A percentile compares a stretch with the other conserved stretches of the same genome.
Evolutionary conservation across 2,329 filamentous ascomycete species (phyloP).

Genomic region (Cryphonectria radicalis): DNA sequence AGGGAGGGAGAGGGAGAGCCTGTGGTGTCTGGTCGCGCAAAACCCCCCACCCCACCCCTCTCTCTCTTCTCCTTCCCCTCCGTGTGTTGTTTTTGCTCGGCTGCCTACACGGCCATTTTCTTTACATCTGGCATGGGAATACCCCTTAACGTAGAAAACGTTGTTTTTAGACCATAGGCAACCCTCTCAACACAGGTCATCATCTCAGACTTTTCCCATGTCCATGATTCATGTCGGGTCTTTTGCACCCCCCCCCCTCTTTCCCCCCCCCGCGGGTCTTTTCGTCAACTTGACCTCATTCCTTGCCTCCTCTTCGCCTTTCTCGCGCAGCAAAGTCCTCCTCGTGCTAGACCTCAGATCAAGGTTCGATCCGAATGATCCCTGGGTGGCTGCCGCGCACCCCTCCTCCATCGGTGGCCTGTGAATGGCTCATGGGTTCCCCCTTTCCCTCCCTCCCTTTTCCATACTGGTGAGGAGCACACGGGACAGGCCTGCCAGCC

Average conservation of each 20-base stretch:
- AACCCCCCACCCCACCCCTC: too few relatives aligned
- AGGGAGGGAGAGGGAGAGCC: not conserved
- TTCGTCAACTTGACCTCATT: constrained; percentile 4
- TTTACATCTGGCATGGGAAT: constrained; percentile 1
- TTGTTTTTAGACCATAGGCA: constrained; percentile 3
- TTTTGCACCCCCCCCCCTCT: not conserved
- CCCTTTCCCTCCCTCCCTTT: too few relatives aligned
- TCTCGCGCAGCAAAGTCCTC: not conserved
- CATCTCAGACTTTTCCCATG: not conserved
- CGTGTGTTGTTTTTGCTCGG: not conserved
- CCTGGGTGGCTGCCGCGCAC: not conserved
- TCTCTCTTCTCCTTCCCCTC: too few relatives aligned
- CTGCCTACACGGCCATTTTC: constrained; percentile 3
- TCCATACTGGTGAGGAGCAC: too few relatives aligned
- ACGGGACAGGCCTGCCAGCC: not conserved
- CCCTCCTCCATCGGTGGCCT: not conserved
- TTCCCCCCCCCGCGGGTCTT: not conserved
- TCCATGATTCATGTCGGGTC: not conserved
- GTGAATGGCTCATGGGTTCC: not conserved
- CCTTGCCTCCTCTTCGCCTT: not conserved
- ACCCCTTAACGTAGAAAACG: constrained; percentile 3
- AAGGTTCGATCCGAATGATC: not conserved
- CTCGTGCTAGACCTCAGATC: not conserved
- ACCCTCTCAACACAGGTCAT: not conserved
- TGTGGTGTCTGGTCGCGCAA: not conserved